Percentiles rank a stretch among this genome's conserved stretches.
Evolutionary conservation across 2,329 filamentous ascomycete genomes (phyloP).

Genomic region (Botrytis squamosa): DNA sequence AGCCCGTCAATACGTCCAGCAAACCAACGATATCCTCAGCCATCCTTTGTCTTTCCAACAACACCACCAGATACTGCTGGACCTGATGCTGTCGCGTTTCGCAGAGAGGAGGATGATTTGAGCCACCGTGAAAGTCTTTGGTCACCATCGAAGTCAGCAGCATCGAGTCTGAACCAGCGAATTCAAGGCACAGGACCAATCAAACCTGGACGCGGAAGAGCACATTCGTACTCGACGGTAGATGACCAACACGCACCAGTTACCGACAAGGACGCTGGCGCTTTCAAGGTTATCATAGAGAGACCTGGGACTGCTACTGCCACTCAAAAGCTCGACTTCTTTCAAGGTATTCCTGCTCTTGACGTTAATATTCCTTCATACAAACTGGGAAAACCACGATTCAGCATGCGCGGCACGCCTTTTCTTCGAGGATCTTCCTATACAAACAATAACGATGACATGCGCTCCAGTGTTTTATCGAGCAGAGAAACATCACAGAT

Average conservation of each 20-base stretch:
- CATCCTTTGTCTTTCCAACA: constrained; percentile 58
- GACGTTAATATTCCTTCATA: constrained; percentile 81
- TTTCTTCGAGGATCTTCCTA: constrained; percentile 80
- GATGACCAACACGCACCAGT: constrained; percentile 58
- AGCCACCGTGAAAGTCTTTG: constrained; percentile 35
- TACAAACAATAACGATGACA: constrained; percentile 66
- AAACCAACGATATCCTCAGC: constrained; percentile 60
- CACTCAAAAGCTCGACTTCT: constrained; percentile 51
- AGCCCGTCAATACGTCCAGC: constrained; percentile 62
- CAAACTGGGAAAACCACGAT: constrained; percentile 76
- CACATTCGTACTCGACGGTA: constrained; percentile 74
- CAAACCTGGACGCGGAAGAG: constrained; percentile 52
- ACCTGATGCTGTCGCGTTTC: constrained; percentile 47
- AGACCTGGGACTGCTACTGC: constrained; percentile 60
- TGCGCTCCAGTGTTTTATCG: constrained; percentile 61
- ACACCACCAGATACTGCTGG: constrained; percentile 60
- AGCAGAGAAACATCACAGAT: constrained; percentile 37
- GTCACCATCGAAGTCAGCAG: constrained; percentile 36
- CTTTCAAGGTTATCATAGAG: constrained; percentile 79
- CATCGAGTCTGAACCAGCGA: constrained; percentile 42
- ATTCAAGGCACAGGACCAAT: constrained; percentile 29
- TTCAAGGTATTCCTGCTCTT: constrained; percentile 54
- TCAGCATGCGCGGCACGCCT: constrained; percentile 73
- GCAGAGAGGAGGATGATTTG: constrained; percentile 32
- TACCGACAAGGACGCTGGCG: constrained; percentile 59